phyloP scores from a whole-genome alignment of 148 eudicot genomes.

The Fagopyrum homotropicum region DNA sequence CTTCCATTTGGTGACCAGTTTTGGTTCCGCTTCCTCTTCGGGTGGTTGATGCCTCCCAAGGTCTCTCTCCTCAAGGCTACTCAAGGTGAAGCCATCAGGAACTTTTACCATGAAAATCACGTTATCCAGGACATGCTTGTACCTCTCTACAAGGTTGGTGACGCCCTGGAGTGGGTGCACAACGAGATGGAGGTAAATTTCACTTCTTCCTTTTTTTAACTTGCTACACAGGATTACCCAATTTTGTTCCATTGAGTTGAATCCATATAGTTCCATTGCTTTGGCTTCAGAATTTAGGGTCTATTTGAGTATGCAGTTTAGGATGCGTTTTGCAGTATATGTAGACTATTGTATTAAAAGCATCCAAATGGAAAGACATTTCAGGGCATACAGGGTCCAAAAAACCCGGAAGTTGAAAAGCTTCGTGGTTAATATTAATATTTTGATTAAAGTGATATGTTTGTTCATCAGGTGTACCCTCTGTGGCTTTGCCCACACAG shows the following conservation, averaged over 20 bases:
- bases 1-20: conserved; percentile 13
- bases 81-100: conserved; percentile 13
- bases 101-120: conserved; percentile 13
- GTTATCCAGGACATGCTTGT: conserved; percentile 16
- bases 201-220: not conserved
- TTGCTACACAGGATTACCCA: not conserved
- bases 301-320: too few relatives aligned
- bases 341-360: too few relatives aligned
- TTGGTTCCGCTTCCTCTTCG: conserved; percentile 14
- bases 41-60: conserved; percentile 16
- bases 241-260: not conserved
- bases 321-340: too few relatives aligned
- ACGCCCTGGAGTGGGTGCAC: conserved; percentile 16
- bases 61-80: conserved; percentile 16
- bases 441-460: not conserved
- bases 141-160: conserved; percentile 16
- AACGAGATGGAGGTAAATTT: conserved; percentile 12
- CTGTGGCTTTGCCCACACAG: conserved; percentile 15
- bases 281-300: too few relatives aligned
- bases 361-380: too few relatives aligned
- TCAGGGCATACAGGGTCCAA: too few relatives aligned
- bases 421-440: too few relatives aligned
- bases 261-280: not conserved
- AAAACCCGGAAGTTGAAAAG: too few relatives aligned
- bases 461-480: conserved; percentile 12